Base-by-base conservation (phyloP, 257 asterid species). In the Solanum paucissectum region DNA sequence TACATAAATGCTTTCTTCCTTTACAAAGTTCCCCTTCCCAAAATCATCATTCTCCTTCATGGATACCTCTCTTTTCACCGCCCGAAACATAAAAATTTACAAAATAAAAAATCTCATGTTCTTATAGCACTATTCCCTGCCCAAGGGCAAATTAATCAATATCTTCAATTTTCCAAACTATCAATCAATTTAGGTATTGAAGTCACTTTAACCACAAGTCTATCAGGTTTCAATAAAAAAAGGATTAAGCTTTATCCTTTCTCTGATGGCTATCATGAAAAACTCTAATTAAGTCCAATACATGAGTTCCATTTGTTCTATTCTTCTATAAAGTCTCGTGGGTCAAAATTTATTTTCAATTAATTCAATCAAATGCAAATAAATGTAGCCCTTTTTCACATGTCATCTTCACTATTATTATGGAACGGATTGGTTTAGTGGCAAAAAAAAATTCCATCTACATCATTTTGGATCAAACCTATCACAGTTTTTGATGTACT, bases 91-190 rank as follows among this genome's bases (percentile, higher is more conserved):
- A 12, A 44, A 44, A 11, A 44, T 0, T 44, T 44, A 12, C 5
- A 44, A 4, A 12, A 12, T 44, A 0, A 27, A 16, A 33, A 14
- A n/a, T 83, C 36, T 69, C 90, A 89, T 60, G 60, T 89, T 58
- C 89, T 89, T 12, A 32, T 89, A 1, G 89, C 72, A 40, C 72
- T 87, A 68, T 89, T 87, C 12, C 90, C 89, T 7, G 87, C 37
- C 6, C 89, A 89, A 62, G 69, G 90, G 14, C 90, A 87, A 32
- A 85, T 89, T 84, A 89, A 89, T 52, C 90, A 88, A 9, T 25
- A 29, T 25, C 81, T 89, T 38, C 89, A 72, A 14, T 68, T 89
- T 5, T 81, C 90, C 5, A 82, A 87, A 18, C 38, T 21, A 46
- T 77, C 85, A 7, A 25, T 85, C 38, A 68, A 64, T 4, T 9